Base-by-base conservation (phyloP, 805 yeast genomes). In the Naumovozyma dairenensis region DNA sequence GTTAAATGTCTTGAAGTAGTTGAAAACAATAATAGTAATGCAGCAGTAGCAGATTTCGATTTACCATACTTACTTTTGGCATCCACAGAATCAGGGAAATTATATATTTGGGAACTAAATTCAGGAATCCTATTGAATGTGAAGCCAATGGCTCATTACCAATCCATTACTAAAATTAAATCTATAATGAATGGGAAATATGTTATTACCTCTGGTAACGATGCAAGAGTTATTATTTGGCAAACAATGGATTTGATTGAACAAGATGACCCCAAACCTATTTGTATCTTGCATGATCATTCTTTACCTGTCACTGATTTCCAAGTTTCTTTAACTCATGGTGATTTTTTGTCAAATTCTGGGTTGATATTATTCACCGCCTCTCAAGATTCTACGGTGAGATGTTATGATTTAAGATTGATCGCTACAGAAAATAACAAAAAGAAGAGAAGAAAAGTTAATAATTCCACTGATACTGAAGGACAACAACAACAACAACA, bases 91-190 rank as follows among this genome's bases (percentile, higher is more conserved):
- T 41, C 57, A n/a, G 97, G 97, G 9, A 72, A 77, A 43, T 42
- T 92, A 12, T 81, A 81, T 50, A 56, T 87, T 1, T 89, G 97
- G 97, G 94, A 85, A 46, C 51, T 87, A 33, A 57, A 67, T 7
- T 79, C 92, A 2, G 97, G 97, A 0, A 59, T 72, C 16, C 64
- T 92, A 30, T 49, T 87, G 16, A 65, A 72, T 30, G 93, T 75
- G 4, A 75, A 74, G 49, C 87, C 82, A 32, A 47, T 54, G 48
- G 78, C 84, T 1, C 97, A 89, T 60, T 89, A 84, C 55, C 96
- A 89, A 58, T 65, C 69, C 5, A 69, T 85, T 6, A 68, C 78
- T 0, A 67, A 65, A 21, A 53, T 89, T 22, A 67, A 65, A 42
- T 74, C 81, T 46, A 62, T 81, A 1, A 42, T 59, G 9, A 81